Percentiles rank a stretch among this genome's conserved stretches.
Evolutionary conservation across 495 filamentous ascomycete genomes (phyloP).

Genomic region (Penicillium silybi): DNA sequence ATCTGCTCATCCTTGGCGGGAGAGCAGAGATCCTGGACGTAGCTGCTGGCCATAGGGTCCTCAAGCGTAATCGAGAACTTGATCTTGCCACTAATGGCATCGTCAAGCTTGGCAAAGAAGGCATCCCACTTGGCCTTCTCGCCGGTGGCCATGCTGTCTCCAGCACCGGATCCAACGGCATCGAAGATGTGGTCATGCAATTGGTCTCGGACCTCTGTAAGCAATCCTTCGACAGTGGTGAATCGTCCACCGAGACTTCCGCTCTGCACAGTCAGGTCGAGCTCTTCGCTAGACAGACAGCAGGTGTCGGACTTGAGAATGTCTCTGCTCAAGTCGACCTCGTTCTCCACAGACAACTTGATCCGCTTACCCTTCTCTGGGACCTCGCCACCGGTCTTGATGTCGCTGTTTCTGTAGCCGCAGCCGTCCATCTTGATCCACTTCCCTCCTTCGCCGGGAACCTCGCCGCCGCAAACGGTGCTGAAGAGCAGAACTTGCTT

Average conservation of each 20-base stretch:
- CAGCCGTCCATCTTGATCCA: constrained; percentile 41
- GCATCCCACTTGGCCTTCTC: constrained; percentile 67
- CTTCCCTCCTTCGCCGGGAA: background rate
- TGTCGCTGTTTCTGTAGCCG: constrained; percentile 91
- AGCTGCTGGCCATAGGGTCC: constrained; percentile 86
- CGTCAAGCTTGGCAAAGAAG: constrained; percentile 73
- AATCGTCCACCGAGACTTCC: constrained; percentile 96
- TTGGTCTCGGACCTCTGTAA: constrained; percentile 91
- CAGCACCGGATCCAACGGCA: constrained; percentile 49
- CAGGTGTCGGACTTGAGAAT: constrained; percentile 97
- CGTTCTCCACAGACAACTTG: constrained; percentile 65
- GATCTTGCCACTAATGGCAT: constrained; percentile 75
- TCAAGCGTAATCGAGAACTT: constrained; percentile 83
- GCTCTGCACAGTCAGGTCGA: constrained; percentile 76
- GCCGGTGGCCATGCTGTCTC: constrained; percentile 65
- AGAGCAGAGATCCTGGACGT: constrained; percentile 81
- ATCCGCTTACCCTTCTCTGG: constrained; percentile 84
- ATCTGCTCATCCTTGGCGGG: constrained; percentile 76
- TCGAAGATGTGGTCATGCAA: constrained; percentile 78
- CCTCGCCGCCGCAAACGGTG: constrained; percentile 52
- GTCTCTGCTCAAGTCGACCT: constrained; percentile 81
- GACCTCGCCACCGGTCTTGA: constrained; percentile 92
- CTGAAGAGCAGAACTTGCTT: constrained; percentile 91
- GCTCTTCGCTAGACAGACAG: constrained; percentile 75
- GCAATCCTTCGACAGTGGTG: constrained; percentile 90